Conservation (phyloP, 805 yeast genomes). For the Yarrowia divulgata region DNA sequence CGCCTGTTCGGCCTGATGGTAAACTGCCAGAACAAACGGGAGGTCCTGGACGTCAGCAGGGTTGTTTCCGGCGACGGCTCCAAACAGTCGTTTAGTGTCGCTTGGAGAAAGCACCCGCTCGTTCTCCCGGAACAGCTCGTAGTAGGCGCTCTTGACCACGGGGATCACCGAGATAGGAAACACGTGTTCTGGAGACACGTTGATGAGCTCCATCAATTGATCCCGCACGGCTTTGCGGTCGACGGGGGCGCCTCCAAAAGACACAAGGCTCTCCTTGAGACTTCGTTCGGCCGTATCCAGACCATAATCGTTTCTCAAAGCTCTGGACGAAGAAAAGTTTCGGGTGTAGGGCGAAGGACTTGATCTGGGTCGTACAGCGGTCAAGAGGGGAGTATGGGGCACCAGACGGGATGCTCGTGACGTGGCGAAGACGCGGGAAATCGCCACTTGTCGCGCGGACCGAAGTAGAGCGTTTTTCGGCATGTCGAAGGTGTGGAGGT, state of each 20-base stretch:
- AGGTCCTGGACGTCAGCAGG: slow-evolving; percentile 27
- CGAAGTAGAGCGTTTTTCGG: slow-evolving; percentile 26
- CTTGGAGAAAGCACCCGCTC: background rate
- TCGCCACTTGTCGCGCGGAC: slow-evolving; percentile 13
- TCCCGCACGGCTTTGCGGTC: slow-evolving; percentile 27
- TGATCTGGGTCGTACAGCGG: background rate
- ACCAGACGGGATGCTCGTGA: background rate
- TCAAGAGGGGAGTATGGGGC: background rate
- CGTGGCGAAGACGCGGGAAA: background rate
- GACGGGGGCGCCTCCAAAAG: slow-evolving; percentile 13
- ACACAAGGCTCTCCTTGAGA: slow-evolving; percentile 30
- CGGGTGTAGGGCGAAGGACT: background rate
- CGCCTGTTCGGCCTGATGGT: slow-evolving; percentile 37
- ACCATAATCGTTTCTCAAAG: background rate
- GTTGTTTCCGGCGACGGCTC: slow-evolving; percentile 29
- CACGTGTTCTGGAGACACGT: slow-evolving; percentile 1
- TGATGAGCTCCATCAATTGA: slow-evolving; percentile 12
- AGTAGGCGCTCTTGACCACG: slow-evolving; percentile 32
- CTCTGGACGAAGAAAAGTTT: slow-evolving; percentile 2
- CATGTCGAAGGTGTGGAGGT: background rate
- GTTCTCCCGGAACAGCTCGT: slow-evolving; percentile 23
- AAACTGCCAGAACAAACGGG: slow-evolving; percentile 28
- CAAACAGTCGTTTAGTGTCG: slow-evolving; percentile 18
- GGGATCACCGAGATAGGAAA: slow-evolving; percentile 23
- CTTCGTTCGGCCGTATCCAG: slow-evolving; percentile 23